Evolutionary conservation across 2,329 filamentous ascomycete species (phyloP).

Genomic region (Reticulascus tulasneorum): DNA sequence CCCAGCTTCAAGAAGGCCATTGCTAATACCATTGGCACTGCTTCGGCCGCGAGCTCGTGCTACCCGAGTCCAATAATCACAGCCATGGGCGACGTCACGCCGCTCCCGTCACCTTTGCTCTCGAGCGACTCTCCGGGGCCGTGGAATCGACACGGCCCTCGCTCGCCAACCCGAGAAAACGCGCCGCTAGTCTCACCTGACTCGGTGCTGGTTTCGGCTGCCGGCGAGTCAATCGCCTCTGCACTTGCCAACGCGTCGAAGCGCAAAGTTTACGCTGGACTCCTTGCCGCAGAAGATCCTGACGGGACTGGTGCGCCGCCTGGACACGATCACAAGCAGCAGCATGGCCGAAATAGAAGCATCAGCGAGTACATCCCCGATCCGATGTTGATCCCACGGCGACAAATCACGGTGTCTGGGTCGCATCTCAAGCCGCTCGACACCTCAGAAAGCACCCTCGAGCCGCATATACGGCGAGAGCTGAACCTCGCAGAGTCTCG

Average conservation of each 20-base stretch:
- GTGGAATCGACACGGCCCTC: slow-evolving; percentile 53
- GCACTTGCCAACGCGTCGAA: slow-evolving; percentile 50
- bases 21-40: slow-evolving; percentile 42
- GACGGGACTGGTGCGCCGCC: slow-evolving; percentile 16
- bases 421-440: slow-evolving; percentile 42
- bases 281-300: slow-evolving; percentile 29
- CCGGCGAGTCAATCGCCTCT: slow-evolving; percentile 48
- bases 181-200: slow-evolving; percentile 32
- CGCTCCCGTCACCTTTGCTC: slow-evolving; percentile 71
- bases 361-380: slow-evolving; percentile 86
- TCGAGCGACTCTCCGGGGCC: slow-evolving; percentile 62
- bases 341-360: slow-evolving; percentile 65
- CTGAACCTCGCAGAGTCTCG: slow-evolving; percentile 74
- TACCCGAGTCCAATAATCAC: slow-evolving; percentile 71
- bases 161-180: slow-evolving; percentile 44
- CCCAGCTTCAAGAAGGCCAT: slow-evolving; percentile 59
- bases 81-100: slow-evolving; percentile 75
- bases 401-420: slow-evolving; percentile 70
- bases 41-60: slow-evolving; percentile 59
- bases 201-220: slow-evolving; percentile 45
- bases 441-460: slow-evolving; percentile 31
- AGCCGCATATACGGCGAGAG: slow-evolving; percentile 64
- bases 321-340: slow-evolving; percentile 10
- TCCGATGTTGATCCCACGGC: slow-evolving; percentile 60
- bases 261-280: slow-evolving; percentile 52